Base-by-base conservation (phyloP, 495 filamentous ascomycete genomes). In the Chaetomium fimeti region DNA sequence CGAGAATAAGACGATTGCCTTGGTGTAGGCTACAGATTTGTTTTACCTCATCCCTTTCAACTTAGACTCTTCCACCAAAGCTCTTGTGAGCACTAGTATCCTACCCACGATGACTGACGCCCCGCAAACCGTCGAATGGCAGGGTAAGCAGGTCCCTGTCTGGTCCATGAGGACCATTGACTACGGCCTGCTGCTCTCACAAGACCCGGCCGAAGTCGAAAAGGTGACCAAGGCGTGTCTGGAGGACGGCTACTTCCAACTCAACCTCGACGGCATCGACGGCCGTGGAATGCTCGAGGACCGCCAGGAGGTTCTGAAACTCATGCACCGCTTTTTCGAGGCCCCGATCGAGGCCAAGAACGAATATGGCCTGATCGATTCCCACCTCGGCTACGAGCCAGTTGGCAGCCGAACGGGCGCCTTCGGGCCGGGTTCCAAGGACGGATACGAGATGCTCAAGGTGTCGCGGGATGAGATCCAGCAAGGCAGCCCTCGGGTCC, bases 361-460 rank as follows among this genome's bases (percentile, higher is more conserved):
- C 67, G 73, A 81, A 70, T 79, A 76, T 56, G 77, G 78, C 28
- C 77, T 81, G 47, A 76, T 79, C 57, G 70, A 75, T 49, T 77
- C 78, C 8, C 78, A 81, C 55, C 76, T 81, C 28, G 77, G 80
- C 28, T 84, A 84, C 63, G 79, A 85, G 71, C 81, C 82, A 28
- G 65, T 80, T n/a, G 79, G 80, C 60, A 79, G 67, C 43, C 77
- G 78, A 48, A 81, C 75, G 12, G 82, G 82, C 62, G 82, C 77
- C 55, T 75, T 79, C 20, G 74, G 69, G 3, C 47, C 75, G 32
- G 72, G 77, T 67, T 81, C 77, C 72, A 81, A 78, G 72, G 82
- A 84, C 68, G 79, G 80, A 24, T 83, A 82, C 63, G 82, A 84
- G 76, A 83, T 80, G 78, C 74, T 83, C 66, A 83, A 83, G 75